Conservation (phyloP, 2,329 filamentous ascomycete genomes). For the Penicillium sp. region DNA sequence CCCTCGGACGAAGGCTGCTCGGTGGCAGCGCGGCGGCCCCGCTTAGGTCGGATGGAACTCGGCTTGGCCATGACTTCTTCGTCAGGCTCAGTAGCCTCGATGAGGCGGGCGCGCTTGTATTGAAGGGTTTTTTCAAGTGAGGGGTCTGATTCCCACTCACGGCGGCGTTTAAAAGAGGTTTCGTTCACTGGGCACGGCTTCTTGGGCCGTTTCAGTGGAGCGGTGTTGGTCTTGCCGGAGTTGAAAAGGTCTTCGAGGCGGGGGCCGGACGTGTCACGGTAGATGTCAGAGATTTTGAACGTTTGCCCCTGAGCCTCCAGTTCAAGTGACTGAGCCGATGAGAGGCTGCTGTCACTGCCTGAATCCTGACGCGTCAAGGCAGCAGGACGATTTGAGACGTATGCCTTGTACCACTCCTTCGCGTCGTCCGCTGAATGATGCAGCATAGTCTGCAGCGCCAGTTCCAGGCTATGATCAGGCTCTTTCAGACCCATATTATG, state of each 20-base stretch:
- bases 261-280: slow-evolving; percentile 24
- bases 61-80: background rate
- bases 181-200: slow-evolving; percentile 27
- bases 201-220: slow-evolving; percentile 27
- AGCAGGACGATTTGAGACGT: background rate
- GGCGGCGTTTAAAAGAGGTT: slow-evolving; percentile 28
- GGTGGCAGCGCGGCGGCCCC: slow-evolving; percentile 5
- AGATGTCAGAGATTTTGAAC: slow-evolving; percentile 24
- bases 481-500: slow-evolving; percentile 15
- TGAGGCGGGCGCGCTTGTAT: slow-evolving; percentile 17
- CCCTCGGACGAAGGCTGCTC: slow-evolving; percentile 6
- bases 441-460: slow-evolving; percentile 16
- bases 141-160: slow-evolving; percentile 31
- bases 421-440: slow-evolving; percentile 14
- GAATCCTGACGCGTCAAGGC: slow-evolving; percentile 5
- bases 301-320: slow-evolving; percentile 34
- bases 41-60: slow-evolving; percentile 15
- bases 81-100: slow-evolving; percentile 2
- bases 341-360: slow-evolving; percentile 40
- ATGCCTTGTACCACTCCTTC: slow-evolving; percentile 16
- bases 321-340: slow-evolving; percentile 42
- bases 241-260: slow-evolving; percentile 22
- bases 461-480: slow-evolving; percentile 8
- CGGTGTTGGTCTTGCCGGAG: slow-evolving; percentile 29
- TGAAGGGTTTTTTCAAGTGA: slow-evolving; percentile 29